Evolutionary conservation across 768 basidiomycete genomes (phyloP).

Genomic region (Agrocybe pediades): DNA sequence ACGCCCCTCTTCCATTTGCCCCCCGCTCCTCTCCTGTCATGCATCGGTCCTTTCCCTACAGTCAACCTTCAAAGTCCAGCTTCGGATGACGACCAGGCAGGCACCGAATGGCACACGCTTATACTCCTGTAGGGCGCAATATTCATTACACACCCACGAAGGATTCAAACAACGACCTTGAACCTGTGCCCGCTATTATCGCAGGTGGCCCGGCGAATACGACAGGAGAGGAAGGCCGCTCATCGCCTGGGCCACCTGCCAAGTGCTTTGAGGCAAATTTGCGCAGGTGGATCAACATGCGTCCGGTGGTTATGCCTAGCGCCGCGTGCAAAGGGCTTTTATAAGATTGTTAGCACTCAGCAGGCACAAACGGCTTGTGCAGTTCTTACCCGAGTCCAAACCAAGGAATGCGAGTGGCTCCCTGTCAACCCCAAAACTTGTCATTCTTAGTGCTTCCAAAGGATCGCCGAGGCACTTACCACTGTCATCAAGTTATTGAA

Average conservation of each 20-base stretch:
- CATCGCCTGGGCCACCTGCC: constrained; percentile 4
- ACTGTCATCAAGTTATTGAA: constrained; percentile 52
- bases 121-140: too few species aligned
- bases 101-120: too few species aligned
- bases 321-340: constrained; percentile 45
- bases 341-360: neutral
- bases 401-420: constrained; percentile 47
- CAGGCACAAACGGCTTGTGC: neutral
- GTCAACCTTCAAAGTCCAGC: too few species aligned
- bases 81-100: too few species aligned
- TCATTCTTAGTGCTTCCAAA: neutral
- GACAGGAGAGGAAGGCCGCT: neutral
- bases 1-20: too few species aligned
- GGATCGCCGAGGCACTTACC: constrained; percentile 14
- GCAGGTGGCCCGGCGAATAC: neutral
- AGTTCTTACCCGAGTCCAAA: constrained; percentile 37
- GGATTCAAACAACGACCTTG: too few species aligned
- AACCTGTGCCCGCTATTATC: too few species aligned
- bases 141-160: too few species aligned
- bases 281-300: constrained; percentile 47
- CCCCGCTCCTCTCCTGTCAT: too few species aligned
- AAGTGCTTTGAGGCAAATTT: constrained; percentile 29
- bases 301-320: constrained; percentile 44
- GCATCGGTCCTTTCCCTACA: too few species aligned
- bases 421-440: constrained; percentile 21